These are phyloP conservation scores for Fragilaria radians DNA, from an alignment of 108 stramenopile species.

Conservation along the genomic window DNA sequence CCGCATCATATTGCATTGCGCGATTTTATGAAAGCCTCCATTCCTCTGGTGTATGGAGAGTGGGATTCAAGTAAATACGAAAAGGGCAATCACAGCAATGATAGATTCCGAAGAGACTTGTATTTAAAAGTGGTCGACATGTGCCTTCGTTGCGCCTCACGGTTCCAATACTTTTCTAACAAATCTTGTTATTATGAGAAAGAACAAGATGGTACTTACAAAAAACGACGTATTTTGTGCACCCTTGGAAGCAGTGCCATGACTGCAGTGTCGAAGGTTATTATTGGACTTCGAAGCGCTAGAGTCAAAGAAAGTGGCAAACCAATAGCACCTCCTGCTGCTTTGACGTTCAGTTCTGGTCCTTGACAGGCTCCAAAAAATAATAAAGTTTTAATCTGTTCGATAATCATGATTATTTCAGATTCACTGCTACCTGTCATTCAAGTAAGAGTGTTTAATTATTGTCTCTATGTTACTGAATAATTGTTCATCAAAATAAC, in stretches of 20 bases:
- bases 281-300: neutral
- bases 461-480: no score
- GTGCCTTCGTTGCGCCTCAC: slow-evolving; percentile 51
- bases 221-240: neutral
- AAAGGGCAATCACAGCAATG: slow-evolving; percentile 65
- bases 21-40: slow-evolving; percentile 63
- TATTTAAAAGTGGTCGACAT: slow-evolving; percentile 50
- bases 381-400: no score
- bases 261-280: neutral
- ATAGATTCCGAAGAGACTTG: slow-evolving; percentile 64
- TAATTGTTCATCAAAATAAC: no score
- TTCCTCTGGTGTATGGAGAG: slow-evolving; percentile 46
- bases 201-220: neutral
- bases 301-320: slow-evolving; percentile 3
- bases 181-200: slow-evolving; percentile 3
- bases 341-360: slow-evolving; percentile 6
- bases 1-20: slow-evolving; percentile 52
- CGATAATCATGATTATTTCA: no score
- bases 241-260: neutral
- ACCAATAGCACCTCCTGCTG: slow-evolving; percentile 7
- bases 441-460: no score
- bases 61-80: slow-evolving; percentile 72
- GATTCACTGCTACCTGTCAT: no score
- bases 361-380: no score
- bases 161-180: slow-evolving; percentile 13